Conservation (phyloP, 1,139 yeast species). For the Pneumocystis wakefieldiae region DNA sequence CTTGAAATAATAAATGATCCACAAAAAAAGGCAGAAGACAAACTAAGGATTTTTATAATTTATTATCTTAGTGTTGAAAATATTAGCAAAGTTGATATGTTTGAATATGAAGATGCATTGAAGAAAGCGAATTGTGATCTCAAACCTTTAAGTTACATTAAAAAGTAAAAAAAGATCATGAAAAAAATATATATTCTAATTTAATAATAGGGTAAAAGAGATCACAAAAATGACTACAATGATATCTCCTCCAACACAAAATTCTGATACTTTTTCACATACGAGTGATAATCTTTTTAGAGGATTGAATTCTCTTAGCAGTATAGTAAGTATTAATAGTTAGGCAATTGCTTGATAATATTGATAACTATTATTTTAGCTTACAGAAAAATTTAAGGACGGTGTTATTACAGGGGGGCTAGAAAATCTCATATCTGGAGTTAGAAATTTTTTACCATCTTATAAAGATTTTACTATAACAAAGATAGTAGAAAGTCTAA, state of each 20-base stretch:
- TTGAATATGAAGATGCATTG: conserved; percentile 52
- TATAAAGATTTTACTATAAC: conserved; percentile 80
- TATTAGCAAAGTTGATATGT: conserved; percentile 44
- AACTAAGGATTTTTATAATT: conserved; percentile 73
- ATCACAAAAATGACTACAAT: conserved; percentile 51
- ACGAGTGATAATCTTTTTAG: conserved; percentile 37
- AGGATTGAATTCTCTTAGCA: conserved; percentile 44
- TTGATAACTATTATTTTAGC: conserved; percentile 40
- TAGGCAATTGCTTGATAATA: background rate
- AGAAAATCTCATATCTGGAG: conserved; percentile 74
- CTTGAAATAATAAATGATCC: conserved; percentile 29
- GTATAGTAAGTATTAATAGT: conserved; percentile 2
- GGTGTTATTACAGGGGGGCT: conserved; percentile 68
- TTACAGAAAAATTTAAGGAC: conserved; percentile 45
- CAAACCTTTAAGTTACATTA: conserved; percentile 52
- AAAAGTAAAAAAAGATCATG: conserved; percentile 18
- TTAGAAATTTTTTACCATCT: conserved; percentile 75
- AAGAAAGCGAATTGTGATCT: conserved; percentile 47
- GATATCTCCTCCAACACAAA: conserved; percentile 22
- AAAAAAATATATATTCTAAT: background rate
- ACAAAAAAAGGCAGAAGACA: conserved; percentile 48
- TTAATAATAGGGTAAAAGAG: conserved; percentile 46
- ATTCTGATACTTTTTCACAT: conserved; percentile 13
- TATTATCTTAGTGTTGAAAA: conserved; percentile 42
- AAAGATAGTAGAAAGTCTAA: conserved; percentile 73